A percentile compares a stretch with the other conserved stretches of the same genome.
Evolutionary conservation across 1,284 basidiomycete genomes (phyloP).

Genomic region (Mycosarcoma maydis): DNA sequence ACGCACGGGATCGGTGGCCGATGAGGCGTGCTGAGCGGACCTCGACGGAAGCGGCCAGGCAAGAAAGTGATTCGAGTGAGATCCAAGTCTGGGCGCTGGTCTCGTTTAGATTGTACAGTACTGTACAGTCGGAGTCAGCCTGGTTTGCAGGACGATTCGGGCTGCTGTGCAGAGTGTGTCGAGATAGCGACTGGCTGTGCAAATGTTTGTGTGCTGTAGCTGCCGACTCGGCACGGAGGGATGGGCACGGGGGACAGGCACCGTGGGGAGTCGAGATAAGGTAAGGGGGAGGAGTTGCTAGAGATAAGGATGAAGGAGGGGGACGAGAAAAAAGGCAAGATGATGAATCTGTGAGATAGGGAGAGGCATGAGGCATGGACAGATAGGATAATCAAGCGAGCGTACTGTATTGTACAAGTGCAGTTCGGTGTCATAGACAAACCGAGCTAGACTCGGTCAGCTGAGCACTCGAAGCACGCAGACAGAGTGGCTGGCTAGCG

Average conservation of each 20-base stretch:
- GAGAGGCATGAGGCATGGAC: not conserved
- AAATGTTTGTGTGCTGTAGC: constrained; percentile 2
- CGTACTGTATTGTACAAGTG: too few species aligned
- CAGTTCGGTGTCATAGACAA: too few species aligned
- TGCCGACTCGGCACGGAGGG: not conserved
- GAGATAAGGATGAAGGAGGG: constrained; percentile 35
- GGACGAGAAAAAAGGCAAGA: constrained; percentile 5
- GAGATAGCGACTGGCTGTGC: constrained; percentile 1
- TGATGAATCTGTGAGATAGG: constrained; percentile 25
- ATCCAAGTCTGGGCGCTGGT: not conserved
- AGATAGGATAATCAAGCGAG: constrained; percentile 4
- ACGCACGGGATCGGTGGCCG: too few species aligned
- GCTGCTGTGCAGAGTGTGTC: constrained; percentile 6
- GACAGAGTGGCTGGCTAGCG: not conserved
- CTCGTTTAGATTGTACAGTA: not conserved
- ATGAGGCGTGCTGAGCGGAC: not conserved
- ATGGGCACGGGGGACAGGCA: constrained; percentile 17
- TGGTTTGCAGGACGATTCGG: not conserved
- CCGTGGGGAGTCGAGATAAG: constrained; percentile 34
- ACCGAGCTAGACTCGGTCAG: too few species aligned
- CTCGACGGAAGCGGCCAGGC: not conserved
- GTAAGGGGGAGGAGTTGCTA: constrained; percentile 3
- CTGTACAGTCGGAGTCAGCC: too few species aligned
- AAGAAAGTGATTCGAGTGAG: too few species aligned
- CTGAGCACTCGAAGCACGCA: constrained; percentile 2